These are phyloP conservation scores for Sicyos edulis DNA, from an alignment of 306 rosid genomes.

Conservation along the genomic window DNA sequence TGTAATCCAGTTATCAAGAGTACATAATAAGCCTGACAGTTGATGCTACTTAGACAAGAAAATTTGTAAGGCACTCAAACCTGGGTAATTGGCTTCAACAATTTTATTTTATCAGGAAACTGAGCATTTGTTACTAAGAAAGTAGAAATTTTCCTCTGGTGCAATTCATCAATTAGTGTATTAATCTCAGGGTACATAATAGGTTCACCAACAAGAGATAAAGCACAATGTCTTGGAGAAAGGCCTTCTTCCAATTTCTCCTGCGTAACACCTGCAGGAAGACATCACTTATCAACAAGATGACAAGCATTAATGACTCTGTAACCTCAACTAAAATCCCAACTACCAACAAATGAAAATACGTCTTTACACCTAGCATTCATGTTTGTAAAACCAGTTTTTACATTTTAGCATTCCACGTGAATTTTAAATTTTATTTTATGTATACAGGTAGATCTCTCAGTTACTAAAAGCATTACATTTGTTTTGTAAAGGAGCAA, in stretches of 20 bases:
- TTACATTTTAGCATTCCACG: neutral
- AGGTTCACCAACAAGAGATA: conserved; percentile 98
- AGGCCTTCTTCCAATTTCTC: conserved; percentile 88
- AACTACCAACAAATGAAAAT: neutral
- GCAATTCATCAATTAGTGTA: conserved; percentile 80
- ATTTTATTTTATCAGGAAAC: conserved; percentile 83
- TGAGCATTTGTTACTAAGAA: conserved; percentile 96
- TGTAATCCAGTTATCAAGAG: conserved; percentile 17
- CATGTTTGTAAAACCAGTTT: neutral
- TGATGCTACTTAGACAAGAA: conserved; percentile 8
- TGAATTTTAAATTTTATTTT: neutral
- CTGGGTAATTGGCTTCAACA: conserved; percentile 76
- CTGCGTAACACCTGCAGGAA: conserved; percentile 66
- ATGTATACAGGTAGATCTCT: neutral
- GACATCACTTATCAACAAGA: conserved; percentile 15
- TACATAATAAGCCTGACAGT: conserved; percentile 15
- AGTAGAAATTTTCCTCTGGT: conserved; percentile 73
- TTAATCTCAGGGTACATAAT: conserved; percentile 98
- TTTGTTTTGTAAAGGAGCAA: neutral
- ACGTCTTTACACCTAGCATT: neutral
- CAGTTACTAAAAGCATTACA: neutral
- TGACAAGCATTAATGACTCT: neutral
- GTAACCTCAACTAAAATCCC: conserved; percentile 8
- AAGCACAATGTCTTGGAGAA: conserved; percentile 89
- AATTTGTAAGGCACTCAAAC: conserved; percentile 29